These are phyloP conservation scores for Penicillium oxalicum DNA, from an alignment of 2,329 filamentous ascomycete species.

Conservation along the genomic window DNA sequence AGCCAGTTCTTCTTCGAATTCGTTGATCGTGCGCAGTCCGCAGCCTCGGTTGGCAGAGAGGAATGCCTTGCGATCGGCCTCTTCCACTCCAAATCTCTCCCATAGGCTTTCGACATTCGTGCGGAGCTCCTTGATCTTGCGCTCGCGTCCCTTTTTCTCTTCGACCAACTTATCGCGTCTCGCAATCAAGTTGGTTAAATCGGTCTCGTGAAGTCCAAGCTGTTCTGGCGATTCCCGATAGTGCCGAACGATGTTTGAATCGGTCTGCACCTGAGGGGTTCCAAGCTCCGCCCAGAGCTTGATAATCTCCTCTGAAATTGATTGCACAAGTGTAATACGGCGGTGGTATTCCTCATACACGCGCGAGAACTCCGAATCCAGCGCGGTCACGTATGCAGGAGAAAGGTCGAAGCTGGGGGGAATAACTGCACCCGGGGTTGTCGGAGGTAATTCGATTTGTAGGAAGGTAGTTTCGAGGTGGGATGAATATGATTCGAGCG, in stretches of 20 bases:
- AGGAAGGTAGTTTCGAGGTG: constrained; percentile 90
- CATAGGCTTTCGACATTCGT: constrained; percentile 77
- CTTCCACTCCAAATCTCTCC: constrained; percentile 79
- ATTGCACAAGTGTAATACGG: constrained; percentile 68
- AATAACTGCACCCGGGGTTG: constrained; percentile 66
- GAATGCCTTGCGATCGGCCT: constrained; percentile 77
- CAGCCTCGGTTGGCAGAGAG: constrained; percentile 83
- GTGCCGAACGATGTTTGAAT: constrained; percentile 77
- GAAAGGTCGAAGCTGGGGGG: constrained; percentile 89
- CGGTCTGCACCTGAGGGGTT: constrained; percentile 87
- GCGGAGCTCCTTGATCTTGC: constrained; percentile 68
- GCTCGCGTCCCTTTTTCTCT: constrained; percentile 82
- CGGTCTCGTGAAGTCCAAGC: constrained; percentile 82
- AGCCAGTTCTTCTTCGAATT: constrained; percentile 85
- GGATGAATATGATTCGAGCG: constrained; percentile 90
- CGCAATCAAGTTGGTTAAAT: constrained; percentile 64
- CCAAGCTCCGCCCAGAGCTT: constrained; percentile 94
- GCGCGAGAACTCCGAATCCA: constrained; percentile 86
- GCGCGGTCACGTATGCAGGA: constrained; percentile 72
- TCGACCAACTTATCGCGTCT: constrained; percentile 78
- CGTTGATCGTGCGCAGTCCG: constrained; percentile 85
- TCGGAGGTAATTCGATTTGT: constrained; percentile 76
- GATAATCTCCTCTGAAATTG: constrained; percentile 76
- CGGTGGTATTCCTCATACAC: constrained; percentile 95
- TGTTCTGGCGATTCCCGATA: constrained; percentile 90